Percentiles rank a stretch among this genome's conserved stretches.
Conservation (phyloP, 345 rosid species). For the Sisymbrium irio region DNA sequence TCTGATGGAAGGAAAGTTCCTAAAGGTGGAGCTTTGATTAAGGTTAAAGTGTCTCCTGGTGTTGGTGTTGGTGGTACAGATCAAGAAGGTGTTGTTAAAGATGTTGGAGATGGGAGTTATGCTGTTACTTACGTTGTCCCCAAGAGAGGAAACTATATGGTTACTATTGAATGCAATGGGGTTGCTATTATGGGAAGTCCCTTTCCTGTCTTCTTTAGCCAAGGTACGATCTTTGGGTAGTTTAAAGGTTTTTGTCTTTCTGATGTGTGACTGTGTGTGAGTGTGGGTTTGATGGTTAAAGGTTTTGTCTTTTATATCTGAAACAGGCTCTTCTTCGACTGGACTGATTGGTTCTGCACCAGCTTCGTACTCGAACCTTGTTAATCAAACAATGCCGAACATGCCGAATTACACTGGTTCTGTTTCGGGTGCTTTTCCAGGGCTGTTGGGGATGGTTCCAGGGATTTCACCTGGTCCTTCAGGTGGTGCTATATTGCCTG, state of each 20-base stretch:
- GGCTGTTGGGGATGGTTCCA: conserved; percentile 90
- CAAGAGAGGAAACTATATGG: conserved; percentile 97
- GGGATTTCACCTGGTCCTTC: conserved; percentile 87
- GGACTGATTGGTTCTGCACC: conserved; percentile 74
- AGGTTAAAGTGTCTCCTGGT: conserved; percentile 80
- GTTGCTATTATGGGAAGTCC: conserved; percentile 94
- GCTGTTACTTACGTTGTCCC: conserved; percentile 91
- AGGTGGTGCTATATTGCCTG: conserved; percentile 95
- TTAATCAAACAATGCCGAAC: conserved; percentile 97
- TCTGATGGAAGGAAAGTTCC: conserved; percentile 82
- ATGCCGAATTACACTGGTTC: conserved; percentile 98
- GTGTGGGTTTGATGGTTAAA: not conserved
- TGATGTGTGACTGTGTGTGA: too few species aligned
- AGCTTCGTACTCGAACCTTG: conserved; percentile 66
- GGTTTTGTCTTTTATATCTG: not conserved
- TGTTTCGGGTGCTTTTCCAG: conserved; percentile 94
- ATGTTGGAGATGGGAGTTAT: conserved; percentile 89
- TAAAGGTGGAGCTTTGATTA: conserved; percentile 68
- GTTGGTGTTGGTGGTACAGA: conserved; percentile 93
- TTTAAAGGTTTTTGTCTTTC: too few species aligned
- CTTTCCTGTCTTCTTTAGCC: conserved; percentile 96
- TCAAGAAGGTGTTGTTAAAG: conserved; percentile 90
- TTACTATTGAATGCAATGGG: conserved; percentile 81
- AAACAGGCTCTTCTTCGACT: conserved; percentile 61
- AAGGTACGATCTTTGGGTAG: conserved; percentile 35